Conservation (phyloP, 768 basidiomycete genomes). For the Atractiella rhizophila region DNA sequence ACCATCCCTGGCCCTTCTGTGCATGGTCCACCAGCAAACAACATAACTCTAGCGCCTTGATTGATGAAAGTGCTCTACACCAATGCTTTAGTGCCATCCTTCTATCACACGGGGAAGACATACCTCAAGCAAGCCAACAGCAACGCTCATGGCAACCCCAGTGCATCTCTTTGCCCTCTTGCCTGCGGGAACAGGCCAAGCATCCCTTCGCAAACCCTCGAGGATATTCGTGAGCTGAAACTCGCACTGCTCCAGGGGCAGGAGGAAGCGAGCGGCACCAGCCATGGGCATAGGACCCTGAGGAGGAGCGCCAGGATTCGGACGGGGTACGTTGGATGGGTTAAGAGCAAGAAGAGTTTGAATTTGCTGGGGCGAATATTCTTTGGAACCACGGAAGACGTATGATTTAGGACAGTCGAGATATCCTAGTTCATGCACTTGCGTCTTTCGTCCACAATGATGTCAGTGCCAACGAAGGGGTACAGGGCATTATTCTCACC, state of each 20-base stretch:
- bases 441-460: conserved; percentile 34
- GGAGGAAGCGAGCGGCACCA: conserved; percentile 68
- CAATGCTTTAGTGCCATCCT: background rate
- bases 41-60: conserved; percentile 84
- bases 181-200: conserved; percentile 92
- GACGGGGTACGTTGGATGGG: conserved; percentile 33
- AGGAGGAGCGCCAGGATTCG: conserved; percentile 29
- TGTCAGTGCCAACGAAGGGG: background rate
- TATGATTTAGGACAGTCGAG: conserved; percentile 90
- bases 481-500: conserved; percentile 28
- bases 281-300: conserved; percentile 35
- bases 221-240: conserved; percentile 85
- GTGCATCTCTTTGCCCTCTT: conserved; percentile 81
- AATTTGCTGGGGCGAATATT: conserved; percentile 85
- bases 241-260: conserved; percentile 77
- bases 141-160: conserved; percentile 78
- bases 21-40: conserved; percentile 81
- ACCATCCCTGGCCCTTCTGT: conserved; percentile 96
- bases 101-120: conserved; percentile 13
- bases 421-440: conserved; percentile 96
- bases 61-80: conserved; percentile 62
- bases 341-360: conserved; percentile 89
- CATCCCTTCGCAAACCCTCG: conserved; percentile 62
- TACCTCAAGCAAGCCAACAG: conserved; percentile 76
- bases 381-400: conserved; percentile 94